Conservation (phyloP, 148 eudicot species). For the Vaccinium corymbosum region DNA sequence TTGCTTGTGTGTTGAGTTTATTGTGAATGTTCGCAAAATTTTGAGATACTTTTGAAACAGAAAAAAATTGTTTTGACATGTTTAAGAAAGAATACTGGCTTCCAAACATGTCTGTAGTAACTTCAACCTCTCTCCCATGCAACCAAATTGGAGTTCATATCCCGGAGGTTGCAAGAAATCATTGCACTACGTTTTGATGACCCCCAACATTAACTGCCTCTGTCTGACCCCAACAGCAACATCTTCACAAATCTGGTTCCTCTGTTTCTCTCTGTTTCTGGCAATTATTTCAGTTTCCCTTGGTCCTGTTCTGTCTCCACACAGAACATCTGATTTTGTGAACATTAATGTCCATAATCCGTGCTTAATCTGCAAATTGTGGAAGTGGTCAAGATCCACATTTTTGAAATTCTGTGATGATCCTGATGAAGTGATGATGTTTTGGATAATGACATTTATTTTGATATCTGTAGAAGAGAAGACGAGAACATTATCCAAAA, state of each 20-base stretch:
- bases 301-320: not conserved
- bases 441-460: not conserved
- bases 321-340: not conserved
- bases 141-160: not conserved
- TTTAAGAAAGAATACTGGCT: not conserved
- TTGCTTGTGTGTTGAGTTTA: not conserved
- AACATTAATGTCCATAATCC: not conserved
- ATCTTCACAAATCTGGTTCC: not conserved
- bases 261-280: not conserved
- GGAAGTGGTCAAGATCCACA: not conserved
- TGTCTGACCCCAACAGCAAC: not conserved
- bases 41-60: not conserved
- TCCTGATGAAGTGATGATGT: not conserved
- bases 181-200: not conserved
- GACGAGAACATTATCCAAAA: not conserved
- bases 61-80: not conserved
- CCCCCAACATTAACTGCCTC: not conserved
- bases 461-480: not conserved
- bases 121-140: not conserved
- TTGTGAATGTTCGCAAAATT: not conserved
- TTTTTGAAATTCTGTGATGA: not conserved
- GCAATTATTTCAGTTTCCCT: conserved; percentile 1
- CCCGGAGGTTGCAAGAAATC: not conserved
- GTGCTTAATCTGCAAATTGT: not conserved
- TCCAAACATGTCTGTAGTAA: not conserved